Evolutionary conservation across 2,329 filamentous ascomycete genomes (phyloP).

Genomic region (Phyllosticta ampelicida): DNA sequence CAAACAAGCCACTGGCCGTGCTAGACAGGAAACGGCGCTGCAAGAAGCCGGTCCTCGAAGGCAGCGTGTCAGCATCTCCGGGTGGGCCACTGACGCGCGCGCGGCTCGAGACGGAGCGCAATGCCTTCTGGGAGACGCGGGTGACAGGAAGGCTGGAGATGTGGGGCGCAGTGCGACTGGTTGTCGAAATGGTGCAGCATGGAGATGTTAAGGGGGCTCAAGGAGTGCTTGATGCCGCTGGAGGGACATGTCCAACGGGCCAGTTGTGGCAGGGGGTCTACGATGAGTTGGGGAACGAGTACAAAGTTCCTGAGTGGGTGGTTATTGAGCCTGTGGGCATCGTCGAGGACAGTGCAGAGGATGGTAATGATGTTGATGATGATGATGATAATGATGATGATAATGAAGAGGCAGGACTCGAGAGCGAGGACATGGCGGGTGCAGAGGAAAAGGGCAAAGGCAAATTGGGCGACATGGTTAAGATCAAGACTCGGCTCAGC

Average conservation of each 20-base stretch:
- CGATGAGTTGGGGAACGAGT: slow-evolving; percentile 33
- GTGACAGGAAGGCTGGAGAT: slow-evolving; percentile 68
- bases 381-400: no score
- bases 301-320: slow-evolving; percentile 36
- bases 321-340: slow-evolving; percentile 34
- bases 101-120: slow-evolving; percentile 58
- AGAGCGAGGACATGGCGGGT: slow-evolving; percentile 13
- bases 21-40: slow-evolving; percentile 2
- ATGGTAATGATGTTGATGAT: no score
- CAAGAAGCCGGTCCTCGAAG: slow-evolving; percentile 4
- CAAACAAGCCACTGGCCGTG: slow-evolving; percentile 7
- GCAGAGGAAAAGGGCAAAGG: slow-evolving; percentile 25
- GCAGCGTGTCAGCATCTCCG: slow-evolving; percentile 2
- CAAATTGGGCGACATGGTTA: slow-evolving; percentile 19
- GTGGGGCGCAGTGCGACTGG: slow-evolving; percentile 65
- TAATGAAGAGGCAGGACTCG: slow-evolving; percentile 17
- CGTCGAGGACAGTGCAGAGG: slow-evolving; percentile 18
- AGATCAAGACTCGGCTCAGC: slow-evolving; percentile 28
- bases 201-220: slow-evolving; percentile 50
- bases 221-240: slow-evolving; percentile 66
- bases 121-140: slow-evolving; percentile 82
- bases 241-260: slow-evolving; percentile 38
- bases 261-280: slow-evolving; percentile 32
- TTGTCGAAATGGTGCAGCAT: slow-evolving; percentile 55
- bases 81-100: slow-evolving; percentile 51